A percentile compares a stretch with the other conserved stretches of the same genome.
Evolutionary conservation across 805 yeast genomes (phyloP).

Genomic region (Maudiozyma serrabonitensis): DNA sequence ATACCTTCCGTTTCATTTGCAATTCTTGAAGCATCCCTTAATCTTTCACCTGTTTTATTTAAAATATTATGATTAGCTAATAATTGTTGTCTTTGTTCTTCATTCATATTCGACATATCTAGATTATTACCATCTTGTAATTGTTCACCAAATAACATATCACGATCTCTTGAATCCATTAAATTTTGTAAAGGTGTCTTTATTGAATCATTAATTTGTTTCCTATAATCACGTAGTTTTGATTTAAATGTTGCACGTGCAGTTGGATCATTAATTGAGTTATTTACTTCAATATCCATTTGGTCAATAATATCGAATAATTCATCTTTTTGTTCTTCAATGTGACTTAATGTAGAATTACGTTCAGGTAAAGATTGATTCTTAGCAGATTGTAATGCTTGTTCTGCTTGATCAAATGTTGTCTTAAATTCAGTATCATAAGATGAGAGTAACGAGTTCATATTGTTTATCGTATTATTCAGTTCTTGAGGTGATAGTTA

Average conservation of each 20-base stretch:
- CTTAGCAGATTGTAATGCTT: slow-evolving; percentile 12
- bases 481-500: no score
- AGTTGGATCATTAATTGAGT: slow-evolving; percentile 33
- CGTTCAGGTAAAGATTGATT: slow-evolving; percentile 16
- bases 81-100: slow-evolving; percentile 71
- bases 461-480: not conserved
- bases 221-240: slow-evolving; percentile 63
- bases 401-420: slow-evolving; percentile 21
- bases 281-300: slow-evolving; percentile 82
- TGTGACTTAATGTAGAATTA: slow-evolving; percentile 17
- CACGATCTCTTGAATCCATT: slow-evolving; percentile 63
- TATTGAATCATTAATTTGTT: slow-evolving; percentile 44
- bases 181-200: slow-evolving; percentile 46
- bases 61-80: slow-evolving; percentile 69
- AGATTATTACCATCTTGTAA: slow-evolving; percentile 2
- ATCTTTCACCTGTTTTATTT: slow-evolving; percentile 72
- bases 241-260: slow-evolving; percentile 60
- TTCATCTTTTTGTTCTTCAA: slow-evolving; percentile 27
- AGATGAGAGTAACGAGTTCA: slow-evolving; percentile 22
- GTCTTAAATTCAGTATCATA: slow-evolving; percentile 33
- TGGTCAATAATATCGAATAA: slow-evolving; percentile 65
- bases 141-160: slow-evolving; percentile 53
- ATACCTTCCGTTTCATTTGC: slow-evolving; percentile 88
- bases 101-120: slow-evolving; percentile 32
- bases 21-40: slow-evolving; percentile 77